Evolutionary conservation across 1,284 basidiomycete genomes (phyloP).

Genomic region (Dichomitus squalens): DNA sequence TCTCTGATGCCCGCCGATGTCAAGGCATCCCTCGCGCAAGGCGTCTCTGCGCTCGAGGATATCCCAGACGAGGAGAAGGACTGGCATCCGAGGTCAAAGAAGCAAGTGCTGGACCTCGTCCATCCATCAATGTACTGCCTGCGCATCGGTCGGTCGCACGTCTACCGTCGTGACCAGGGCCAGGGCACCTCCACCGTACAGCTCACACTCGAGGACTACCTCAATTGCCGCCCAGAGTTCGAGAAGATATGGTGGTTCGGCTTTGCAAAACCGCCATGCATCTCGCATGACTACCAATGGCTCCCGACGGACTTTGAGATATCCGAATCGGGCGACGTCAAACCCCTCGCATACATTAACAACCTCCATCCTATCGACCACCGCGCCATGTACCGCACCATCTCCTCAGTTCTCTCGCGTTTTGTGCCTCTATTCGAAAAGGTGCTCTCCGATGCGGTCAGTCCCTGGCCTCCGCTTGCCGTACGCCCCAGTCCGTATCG

Average conservation of each 20-base stretch:
- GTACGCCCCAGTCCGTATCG: no score
- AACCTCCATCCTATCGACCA: conserved; percentile 12
- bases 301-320: conserved; percentile 14
- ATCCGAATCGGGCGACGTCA: not conserved
- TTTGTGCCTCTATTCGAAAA: conserved; percentile 41
- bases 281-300: conserved; percentile 3
- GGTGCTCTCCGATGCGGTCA: conserved; percentile 20
- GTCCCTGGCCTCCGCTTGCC: not conserved
- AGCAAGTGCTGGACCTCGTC: conserved; percentile 7
- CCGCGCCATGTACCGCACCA: conserved; percentile 30
- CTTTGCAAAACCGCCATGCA: no score
- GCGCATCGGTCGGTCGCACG: not conserved
- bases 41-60: not conserved
- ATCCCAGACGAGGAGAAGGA: conserved; percentile 6
- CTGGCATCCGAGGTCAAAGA: conserved; percentile 8
- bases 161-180: not conserved
- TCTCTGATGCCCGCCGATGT: not conserved
- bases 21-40: not conserved
- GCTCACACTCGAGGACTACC: no score
- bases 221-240: no score
- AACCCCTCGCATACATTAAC: not conserved
- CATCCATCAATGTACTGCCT: conserved; percentile 10
- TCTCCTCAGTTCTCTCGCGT: conserved; percentile 33
- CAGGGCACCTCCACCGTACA: no score
- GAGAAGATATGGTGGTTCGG: no score